Evolutionary conservation across 192 early-diverging fungal genomes (phyloP), one percentile per base, ranked within the genome.

Genomic region (Dissophora globulifera): DNA sequence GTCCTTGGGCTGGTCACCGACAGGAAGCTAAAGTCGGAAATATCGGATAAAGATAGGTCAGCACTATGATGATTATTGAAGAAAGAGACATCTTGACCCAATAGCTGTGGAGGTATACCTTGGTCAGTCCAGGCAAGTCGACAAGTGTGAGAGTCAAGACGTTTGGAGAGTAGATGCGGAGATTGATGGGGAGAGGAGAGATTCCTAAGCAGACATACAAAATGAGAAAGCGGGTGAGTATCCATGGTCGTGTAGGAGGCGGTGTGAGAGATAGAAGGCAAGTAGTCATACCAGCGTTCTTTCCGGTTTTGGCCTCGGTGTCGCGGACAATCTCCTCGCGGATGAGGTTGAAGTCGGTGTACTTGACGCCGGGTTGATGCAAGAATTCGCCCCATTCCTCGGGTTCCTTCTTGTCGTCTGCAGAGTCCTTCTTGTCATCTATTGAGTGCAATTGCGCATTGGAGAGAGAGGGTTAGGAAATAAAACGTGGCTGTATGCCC

Each of bases 311-410:
- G 38, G 81, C 81, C 33, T 98, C 96, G 22, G 97, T 98, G 61
- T 98, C 97, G 35, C 87, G 85, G 17, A 92, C 86, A 76, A 99
- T 99, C 67, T 99, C 98, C 3, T 96, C 93, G 48, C 98, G 89
- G 78, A 99, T 99, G 72, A 99, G 92, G 80, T 95, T 82, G 82
- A 99, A 99, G 81, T 98, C 86, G 47, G 82, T 88, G 68, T 98
- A 99, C 86, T 97, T 97, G 76, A 94, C 92, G 9, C 97, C 97
- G 2, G 98, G 98, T 61, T 95, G 81, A 78, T 99, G 98, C 62
- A 99, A 80, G 78, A 99, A 99, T 80, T 99, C 98, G 41, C 98
- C 98, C 96, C 96, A 99, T 80, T 99, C 98, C 42, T 95, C 86
- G 8, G 70, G 32, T 32, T 79, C 70, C 45, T 85, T 80, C 55